Percentiles rank a stretch among this genome's conserved stretches.
Evolutionary conservation across 371 early-diverging fungal species (phyloP).

Genomic region (Apophysomyces ossiformis): DNA sequence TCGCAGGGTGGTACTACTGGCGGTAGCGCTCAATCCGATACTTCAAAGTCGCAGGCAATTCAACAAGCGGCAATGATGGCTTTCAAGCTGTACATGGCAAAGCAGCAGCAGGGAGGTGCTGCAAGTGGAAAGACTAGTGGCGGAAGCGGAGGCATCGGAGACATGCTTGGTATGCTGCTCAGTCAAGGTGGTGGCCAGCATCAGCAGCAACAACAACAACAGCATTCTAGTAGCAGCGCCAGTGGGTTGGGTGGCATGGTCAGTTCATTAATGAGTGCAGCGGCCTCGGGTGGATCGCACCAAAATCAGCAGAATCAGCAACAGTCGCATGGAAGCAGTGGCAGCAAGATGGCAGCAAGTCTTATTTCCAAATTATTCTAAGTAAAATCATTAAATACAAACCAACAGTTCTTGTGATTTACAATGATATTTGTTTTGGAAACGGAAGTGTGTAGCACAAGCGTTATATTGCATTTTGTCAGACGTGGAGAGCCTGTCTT

Average conservation of each 20-base stretch:
- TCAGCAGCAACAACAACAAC: slow-evolving; percentile 21
- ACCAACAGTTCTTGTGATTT: no score
- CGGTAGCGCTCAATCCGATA: slow-evolving; percentile 17
- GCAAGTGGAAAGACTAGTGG: slow-evolving; percentile 21
- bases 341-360: slow-evolving; percentile 6
- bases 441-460: no score
- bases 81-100: slow-evolving; percentile 51
- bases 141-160: slow-evolving; percentile 25
- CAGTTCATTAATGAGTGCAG: slow-evolving; percentile 31
- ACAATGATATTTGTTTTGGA: no score
- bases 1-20: slow-evolving; percentile 23
- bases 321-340: slow-evolving; percentile 4
- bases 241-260: slow-evolving; percentile 40
- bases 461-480: no score
- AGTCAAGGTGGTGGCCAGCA: slow-evolving; percentile 27
- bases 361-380: slow-evolving; percentile 3
- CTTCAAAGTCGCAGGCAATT: slow-evolving; percentile 40
- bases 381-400: not conserved
- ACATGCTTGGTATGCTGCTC: slow-evolving; percentile 37
- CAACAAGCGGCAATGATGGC: slow-evolving; percentile 59
- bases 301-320: slow-evolving; percentile 19
- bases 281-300: slow-evolving; percentile 18
- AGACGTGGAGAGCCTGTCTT: no score
- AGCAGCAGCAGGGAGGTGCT: slow-evolving; percentile 35
- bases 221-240: slow-evolving; percentile 12